These are phyloP conservation scores for Lyophyllum shimeji DNA, from an alignment of 768 basidiomycete species.

Conservation along the genomic window DNA sequence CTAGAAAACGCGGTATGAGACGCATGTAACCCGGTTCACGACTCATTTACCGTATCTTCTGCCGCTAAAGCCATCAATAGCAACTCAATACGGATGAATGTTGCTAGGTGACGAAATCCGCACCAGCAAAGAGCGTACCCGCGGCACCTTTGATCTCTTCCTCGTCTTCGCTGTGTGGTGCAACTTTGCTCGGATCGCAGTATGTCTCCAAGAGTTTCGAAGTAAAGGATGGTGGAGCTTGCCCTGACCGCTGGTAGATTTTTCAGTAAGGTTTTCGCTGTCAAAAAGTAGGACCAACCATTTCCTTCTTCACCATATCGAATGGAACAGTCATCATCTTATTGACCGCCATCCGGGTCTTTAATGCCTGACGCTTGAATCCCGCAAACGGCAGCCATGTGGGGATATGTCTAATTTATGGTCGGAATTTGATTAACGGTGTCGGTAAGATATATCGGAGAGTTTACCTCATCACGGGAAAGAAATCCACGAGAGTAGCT, in stretches of 20 bases:
- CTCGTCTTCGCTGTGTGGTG: constrained; percentile 40
- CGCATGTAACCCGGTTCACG: neutral
- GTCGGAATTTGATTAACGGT: neutral
- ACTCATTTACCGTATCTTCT: constrained; percentile 34
- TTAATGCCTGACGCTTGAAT: constrained; percentile 45
- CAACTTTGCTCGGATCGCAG: constrained; percentile 30
- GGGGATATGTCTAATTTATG: constrained; percentile 39
- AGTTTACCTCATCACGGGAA: constrained; percentile 42
- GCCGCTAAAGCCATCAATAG: constrained; percentile 27
- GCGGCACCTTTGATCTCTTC: constrained; percentile 58
- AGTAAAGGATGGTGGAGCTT: constrained; percentile 43
- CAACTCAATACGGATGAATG: neutral
- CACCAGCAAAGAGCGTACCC: constrained; percentile 51
- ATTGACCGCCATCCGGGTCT: constrained; percentile 42
- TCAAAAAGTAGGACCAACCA: constrained; percentile 31
- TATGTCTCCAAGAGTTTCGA: constrained; percentile 42
- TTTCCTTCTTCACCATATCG: constrained; percentile 45
- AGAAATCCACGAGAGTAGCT: constrained; percentile 49
- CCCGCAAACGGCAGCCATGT: constrained; percentile 48
- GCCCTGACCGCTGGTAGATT: constrained; percentile 38
- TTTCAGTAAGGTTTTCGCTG: constrained; percentile 1
- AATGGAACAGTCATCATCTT: constrained; percentile 52
- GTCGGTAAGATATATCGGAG: neutral
- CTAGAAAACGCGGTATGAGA: constrained; percentile 28
- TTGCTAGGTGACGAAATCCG: constrained; percentile 11